Conservation (phyloP, 2,329 filamentous ascomycete species). For the Dactylellina sp. region DNA sequence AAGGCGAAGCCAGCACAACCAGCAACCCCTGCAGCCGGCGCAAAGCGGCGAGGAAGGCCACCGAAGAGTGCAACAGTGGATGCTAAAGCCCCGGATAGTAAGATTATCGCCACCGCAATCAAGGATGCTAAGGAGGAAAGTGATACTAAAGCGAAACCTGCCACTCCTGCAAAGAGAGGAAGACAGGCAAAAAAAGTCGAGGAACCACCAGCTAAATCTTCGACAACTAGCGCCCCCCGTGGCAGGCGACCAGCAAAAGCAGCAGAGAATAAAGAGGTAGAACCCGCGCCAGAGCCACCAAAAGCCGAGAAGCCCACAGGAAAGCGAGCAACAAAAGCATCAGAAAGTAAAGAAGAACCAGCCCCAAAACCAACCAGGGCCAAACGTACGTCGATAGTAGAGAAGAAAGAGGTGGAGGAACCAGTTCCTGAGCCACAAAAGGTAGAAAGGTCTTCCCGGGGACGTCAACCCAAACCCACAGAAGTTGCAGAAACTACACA, state of each 20-base stretch:
- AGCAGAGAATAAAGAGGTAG: conserved; percentile 44
- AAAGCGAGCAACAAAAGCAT: conserved; percentile 33
- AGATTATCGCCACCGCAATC: conserved; percentile 46
- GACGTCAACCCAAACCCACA: conserved; percentile 11
- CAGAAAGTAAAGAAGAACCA: conserved; percentile 31
- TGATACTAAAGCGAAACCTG: conserved; percentile 17
- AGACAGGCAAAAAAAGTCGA: conserved; percentile 24
- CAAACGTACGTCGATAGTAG: conserved; percentile 22
- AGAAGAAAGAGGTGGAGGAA: conserved; percentile 15
- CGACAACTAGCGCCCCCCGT: conserved; percentile 9
- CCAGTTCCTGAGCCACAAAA: background rate
- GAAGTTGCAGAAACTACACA: too few relatives aligned
- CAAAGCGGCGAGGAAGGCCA: conserved; percentile 29
- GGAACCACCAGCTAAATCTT: conserved; percentile 23
- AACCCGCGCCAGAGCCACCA: conserved; percentile 30
- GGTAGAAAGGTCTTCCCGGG: conserved; percentile 2
- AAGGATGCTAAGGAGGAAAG: conserved; percentile 55
- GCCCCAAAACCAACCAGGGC: conserved; percentile 33
- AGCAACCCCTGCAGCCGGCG: conserved; percentile 15
- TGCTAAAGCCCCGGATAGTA: conserved; percentile 24
- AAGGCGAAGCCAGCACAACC: conserved; percentile 9
- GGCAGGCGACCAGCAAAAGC: conserved; percentile 12
- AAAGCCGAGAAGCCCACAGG: conserved; percentile 33
- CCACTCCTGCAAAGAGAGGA: conserved; percentile 28
- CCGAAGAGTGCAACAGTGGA: conserved; percentile 8